Conservation (phyloP, 177 flowering plant genomes). For the Vitis hybrid region DNA sequence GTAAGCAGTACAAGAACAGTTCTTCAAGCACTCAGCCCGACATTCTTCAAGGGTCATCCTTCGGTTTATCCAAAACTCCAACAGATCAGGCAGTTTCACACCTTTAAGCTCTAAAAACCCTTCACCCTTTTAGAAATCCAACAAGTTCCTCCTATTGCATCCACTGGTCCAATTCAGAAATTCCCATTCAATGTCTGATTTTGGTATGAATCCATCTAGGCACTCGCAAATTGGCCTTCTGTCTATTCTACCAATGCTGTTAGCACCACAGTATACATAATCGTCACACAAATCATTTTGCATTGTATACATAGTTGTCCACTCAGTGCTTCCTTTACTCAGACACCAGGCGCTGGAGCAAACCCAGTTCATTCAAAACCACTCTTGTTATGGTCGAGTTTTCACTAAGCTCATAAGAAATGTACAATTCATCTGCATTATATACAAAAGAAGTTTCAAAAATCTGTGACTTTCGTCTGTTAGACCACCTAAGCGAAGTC, state of each 20-base stretch:
- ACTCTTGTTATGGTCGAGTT: slow-evolving; percentile 4
- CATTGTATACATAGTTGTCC: slow-evolving; percentile 6
- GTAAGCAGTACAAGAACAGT: slow-evolving; percentile 40
- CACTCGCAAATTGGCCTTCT: slow-evolving; percentile 29
- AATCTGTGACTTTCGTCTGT: neutral
- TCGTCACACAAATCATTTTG: slow-evolving; percentile 25
- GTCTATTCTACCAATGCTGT: slow-evolving; percentile 20
- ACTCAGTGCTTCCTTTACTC: slow-evolving; percentile 8
- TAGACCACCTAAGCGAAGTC: slow-evolving; percentile 20
- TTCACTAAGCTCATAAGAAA: neutral
- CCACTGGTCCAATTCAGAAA: slow-evolving; percentile 25
- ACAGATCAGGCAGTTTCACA: slow-evolving; percentile 22
- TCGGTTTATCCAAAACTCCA: neutral
- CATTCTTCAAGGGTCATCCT: slow-evolving; percentile 27
- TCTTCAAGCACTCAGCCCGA: slow-evolving; percentile 19
- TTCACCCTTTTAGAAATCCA: slow-evolving; percentile 16
- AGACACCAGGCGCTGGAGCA: slow-evolving; percentile 8
- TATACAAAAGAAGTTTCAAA: neutral
- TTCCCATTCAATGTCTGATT: slow-evolving; percentile 19
- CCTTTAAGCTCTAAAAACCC: slow-evolving; percentile 6
- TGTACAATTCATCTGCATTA: slow-evolving; percentile 18
- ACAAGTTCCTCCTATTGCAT: slow-evolving; percentile 7
- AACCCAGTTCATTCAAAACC: slow-evolving; percentile 7
- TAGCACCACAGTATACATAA: slow-evolving; percentile 29
- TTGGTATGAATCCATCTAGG: slow-evolving; percentile 33